Evolutionary conservation across 352 stramenopile species (phyloP).

Genomic region (Phytophthora citricola): DNA sequence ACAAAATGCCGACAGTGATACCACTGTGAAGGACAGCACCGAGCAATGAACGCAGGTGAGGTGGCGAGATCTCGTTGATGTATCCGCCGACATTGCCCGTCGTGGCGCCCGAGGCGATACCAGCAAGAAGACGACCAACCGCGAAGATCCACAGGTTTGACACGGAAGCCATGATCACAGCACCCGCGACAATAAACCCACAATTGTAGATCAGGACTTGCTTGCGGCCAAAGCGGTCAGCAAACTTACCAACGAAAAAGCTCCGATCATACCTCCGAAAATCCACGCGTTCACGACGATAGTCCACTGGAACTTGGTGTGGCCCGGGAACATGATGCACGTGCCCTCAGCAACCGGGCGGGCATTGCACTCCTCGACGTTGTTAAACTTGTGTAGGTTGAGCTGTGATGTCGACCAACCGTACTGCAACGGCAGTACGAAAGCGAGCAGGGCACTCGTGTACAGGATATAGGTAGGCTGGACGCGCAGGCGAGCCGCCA

Average conservation of each 20-base stretch:
- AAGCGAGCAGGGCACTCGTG: constrained; percentile 38
- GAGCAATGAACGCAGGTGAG: constrained; percentile 46
- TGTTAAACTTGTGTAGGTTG: constrained; percentile 54
- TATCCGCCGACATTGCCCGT: constrained; percentile 50
- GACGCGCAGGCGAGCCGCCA: constrained; percentile 24
- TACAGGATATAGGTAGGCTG: constrained; percentile 48
- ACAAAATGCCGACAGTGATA: constrained; percentile 51
- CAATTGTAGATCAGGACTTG: constrained; percentile 51
- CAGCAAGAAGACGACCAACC: constrained; percentile 52
- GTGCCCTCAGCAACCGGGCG: constrained; percentile 36
- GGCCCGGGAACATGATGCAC: constrained; percentile 55
- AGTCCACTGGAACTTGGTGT: constrained; percentile 56
- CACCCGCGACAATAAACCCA: constrained; percentile 48
- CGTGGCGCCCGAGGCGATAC: constrained; percentile 56
- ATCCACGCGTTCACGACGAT: constrained; percentile 62
- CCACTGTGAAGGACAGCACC: constrained; percentile 44
- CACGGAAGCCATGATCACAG: constrained; percentile 35
- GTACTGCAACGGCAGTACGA: constrained; percentile 49
- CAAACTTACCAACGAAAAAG: constrained; percentile 40
- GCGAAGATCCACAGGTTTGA: constrained; percentile 49
- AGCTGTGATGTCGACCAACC: constrained; percentile 57
- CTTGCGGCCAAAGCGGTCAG: constrained; percentile 50
- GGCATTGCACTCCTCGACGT: constrained; percentile 38
- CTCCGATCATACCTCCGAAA: constrained; percentile 54
- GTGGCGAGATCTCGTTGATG: constrained; percentile 58